phyloP scores from a whole-genome alignment of 169 alveolate genomes.

The Plasmodium sp. region DNA sequence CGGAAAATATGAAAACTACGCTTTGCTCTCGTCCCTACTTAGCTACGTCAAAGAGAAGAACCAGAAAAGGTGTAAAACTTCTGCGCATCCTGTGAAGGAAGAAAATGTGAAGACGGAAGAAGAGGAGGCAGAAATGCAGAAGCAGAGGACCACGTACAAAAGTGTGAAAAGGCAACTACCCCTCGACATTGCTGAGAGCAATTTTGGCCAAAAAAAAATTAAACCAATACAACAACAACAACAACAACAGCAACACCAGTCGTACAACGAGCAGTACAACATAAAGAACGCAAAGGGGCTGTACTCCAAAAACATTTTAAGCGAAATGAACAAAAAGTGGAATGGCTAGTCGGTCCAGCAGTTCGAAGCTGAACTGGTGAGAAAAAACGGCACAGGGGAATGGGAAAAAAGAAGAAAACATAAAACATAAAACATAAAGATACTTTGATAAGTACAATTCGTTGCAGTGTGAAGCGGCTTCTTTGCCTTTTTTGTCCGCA shows the following conservation, averaged over 20 bases:
- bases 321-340: conserved; percentile 27
- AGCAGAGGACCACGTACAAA: conserved; percentile 15
- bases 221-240: not conserved
- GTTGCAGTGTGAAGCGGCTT: not conserved
- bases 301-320: conserved; percentile 24
- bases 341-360: not conserved
- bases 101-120: conserved; percentile 7
- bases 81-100: not conserved
- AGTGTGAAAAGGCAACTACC: conserved; percentile 5
- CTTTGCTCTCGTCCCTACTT: conserved; percentile 6
- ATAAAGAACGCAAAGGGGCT: conserved; percentile 8
- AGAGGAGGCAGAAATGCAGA: not conserved
- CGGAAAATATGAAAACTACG: not conserved
- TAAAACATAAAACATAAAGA: not conserved
- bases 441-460: not conserved
- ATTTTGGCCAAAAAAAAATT: conserved; percentile 7
- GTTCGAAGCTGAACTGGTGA: not conserved
- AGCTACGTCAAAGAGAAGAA: not conserved
- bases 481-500: not conserved
- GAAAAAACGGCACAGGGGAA: not conserved
- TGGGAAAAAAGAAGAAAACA: not conserved
- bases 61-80: not conserved
- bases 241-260: not conserved
- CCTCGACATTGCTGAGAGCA: not conserved
- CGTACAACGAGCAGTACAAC: conserved; percentile 54